These are phyloP conservation scores for Nothophytophthora sp. DNA, from an alignment of 352 stramenopile species.

Conservation along the genomic window DNA sequence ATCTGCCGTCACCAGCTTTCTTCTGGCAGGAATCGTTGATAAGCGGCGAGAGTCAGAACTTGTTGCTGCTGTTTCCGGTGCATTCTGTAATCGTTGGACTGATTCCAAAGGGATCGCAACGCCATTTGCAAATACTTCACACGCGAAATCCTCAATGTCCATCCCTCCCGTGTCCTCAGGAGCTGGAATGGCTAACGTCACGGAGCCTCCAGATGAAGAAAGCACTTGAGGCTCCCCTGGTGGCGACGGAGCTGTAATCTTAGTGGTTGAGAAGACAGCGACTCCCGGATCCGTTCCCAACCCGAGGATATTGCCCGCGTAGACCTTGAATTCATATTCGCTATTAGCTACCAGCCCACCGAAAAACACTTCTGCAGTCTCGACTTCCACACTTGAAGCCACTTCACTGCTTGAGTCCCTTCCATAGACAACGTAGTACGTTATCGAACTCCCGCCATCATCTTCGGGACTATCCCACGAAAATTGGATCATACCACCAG, in stretches of 20 bases:
- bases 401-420: slow-evolving; percentile 2
- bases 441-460: slow-evolving; percentile 50
- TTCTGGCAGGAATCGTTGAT: background rate
- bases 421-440: slow-evolving; percentile 38
- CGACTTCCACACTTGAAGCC: slow-evolving; percentile 5
- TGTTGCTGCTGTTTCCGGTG: background rate
- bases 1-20: slow-evolving; percentile 1
- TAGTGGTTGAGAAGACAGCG: slow-evolving; percentile 25
- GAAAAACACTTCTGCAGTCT: slow-evolving; percentile 15
- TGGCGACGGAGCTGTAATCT: slow-evolving; percentile 24
- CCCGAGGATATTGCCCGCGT: slow-evolving; percentile 44
- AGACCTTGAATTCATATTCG: slow-evolving; percentile 55
- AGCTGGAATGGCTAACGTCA: slow-evolving; percentile 26
- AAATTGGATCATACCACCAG: slow-evolving; percentile 44
- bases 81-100: slow-evolving; percentile 4
- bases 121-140: slow-evolving; percentile 43
- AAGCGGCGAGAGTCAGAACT: background rate
- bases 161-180: slow-evolving; percentile 51
- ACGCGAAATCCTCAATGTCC: slow-evolving; percentile 23
- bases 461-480: slow-evolving; percentile 48
- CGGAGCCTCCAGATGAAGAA: slow-evolving; percentile 37
- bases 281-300: slow-evolving; percentile 29
- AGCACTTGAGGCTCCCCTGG: slow-evolving; percentile 29
- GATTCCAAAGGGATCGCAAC: slow-evolving; percentile 22
- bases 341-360: slow-evolving; percentile 40